phyloP scores from a whole-genome alignment of 2,329 filamentous ascomycete species.

The Aureobasidium sp. region DNA sequence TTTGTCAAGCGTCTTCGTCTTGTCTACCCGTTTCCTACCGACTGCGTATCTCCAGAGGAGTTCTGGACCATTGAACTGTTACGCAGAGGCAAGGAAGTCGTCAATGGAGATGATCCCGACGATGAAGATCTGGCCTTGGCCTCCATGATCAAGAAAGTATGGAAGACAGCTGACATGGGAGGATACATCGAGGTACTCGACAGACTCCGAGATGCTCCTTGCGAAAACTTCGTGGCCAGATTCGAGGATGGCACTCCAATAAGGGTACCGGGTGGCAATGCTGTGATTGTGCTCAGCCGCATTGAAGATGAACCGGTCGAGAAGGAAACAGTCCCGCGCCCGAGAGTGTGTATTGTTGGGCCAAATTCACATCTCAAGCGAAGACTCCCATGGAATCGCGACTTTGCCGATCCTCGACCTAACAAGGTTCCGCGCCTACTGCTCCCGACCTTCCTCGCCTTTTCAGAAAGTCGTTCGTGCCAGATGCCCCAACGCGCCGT shows the following conservation, averaged over 20 bases:
- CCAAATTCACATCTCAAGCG: not conserved
- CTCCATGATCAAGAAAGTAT: not conserved
- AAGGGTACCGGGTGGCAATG: not conserved
- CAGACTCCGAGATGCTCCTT: not conserved
- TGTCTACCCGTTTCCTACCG: not conserved
- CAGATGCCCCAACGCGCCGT: not conserved
- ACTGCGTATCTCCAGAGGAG: not conserved
- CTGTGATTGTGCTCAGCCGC: not conserved
- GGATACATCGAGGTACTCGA: not conserved
- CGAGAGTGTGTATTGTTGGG: not conserved
- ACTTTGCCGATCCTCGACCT: not conserved
- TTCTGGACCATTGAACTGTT: not conserved
- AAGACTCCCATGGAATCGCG: not conserved
- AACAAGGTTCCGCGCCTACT: not conserved
- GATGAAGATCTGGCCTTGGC: too few relatives aligned
- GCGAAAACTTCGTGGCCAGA: not conserved
- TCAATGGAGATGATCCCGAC: not conserved
- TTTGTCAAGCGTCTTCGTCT: not conserved
- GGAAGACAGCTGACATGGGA: not conserved
- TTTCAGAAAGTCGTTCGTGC: not conserved
- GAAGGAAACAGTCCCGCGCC: not conserved
- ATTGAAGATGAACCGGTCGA: not conserved
- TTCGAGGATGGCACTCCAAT: not conserved
- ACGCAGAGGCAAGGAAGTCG: not conserved
- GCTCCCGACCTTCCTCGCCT: not conserved